These are phyloP conservation scores for Paecilomyces sp. DNA, from an alignment of 2,329 filamentous ascomycete genomes.

Conservation along the genomic window DNA sequence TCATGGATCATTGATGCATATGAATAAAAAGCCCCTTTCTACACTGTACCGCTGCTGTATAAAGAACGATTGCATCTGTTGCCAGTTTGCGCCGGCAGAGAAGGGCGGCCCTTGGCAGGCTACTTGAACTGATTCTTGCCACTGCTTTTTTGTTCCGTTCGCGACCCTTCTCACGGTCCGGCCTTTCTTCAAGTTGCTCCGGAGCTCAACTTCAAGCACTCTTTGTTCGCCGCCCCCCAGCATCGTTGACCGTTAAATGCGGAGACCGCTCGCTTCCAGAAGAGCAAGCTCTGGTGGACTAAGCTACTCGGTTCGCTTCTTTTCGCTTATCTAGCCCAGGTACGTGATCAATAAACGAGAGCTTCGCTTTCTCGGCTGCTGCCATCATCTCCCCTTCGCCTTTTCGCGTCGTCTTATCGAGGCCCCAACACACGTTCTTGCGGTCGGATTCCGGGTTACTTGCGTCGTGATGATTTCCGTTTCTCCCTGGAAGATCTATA, in stretches of 20 bases:
- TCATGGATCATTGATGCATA: too few species aligned
- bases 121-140: conserved; percentile 9
- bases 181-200: conserved; percentile 6
- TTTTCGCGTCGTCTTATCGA: conserved; percentile 10
- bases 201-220: conserved; percentile 10
- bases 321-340: conserved; percentile 8
- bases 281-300: conserved; percentile 16
- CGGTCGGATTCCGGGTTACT: background rate
- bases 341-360: conserved; percentile 8
- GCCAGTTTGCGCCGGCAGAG: background rate
- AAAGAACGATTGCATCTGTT: background rate
- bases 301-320: conserved; percentile 15
- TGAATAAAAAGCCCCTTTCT: background rate
- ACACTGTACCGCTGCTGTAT: background rate
- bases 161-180: conserved; percentile 6
- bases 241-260: conserved; percentile 10
- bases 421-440: background rate
- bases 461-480: background rate
- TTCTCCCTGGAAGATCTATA: background rate
- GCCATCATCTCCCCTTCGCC: conserved; percentile 6
- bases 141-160: conserved; percentile 18
- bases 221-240: conserved; percentile 12
- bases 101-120: background rate
- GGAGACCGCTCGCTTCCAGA: conserved; percentile 12
- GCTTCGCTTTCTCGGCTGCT: conserved; percentile 1